Evolutionary conservation across 2,329 filamentous ascomycete species (phyloP).

Genomic region (Pseudocercospora crystallina): DNA sequence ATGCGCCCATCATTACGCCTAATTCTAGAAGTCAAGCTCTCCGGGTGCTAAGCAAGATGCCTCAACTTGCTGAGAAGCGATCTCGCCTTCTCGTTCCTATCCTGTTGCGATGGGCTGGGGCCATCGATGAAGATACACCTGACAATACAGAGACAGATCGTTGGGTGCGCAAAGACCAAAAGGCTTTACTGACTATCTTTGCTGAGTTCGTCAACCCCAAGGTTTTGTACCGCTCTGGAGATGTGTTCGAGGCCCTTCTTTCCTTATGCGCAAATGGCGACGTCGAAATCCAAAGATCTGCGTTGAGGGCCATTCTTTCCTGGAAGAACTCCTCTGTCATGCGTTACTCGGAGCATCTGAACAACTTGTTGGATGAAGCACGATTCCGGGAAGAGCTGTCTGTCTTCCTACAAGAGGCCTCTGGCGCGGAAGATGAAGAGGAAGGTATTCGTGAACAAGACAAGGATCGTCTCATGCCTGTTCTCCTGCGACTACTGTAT

Average conservation of each 20-base stretch:
- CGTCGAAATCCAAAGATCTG: conserved; percentile 79
- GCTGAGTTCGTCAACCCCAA: conserved; percentile 82
- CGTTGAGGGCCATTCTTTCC: conserved; percentile 78
- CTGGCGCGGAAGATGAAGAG: conserved; percentile 52
- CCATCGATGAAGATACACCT: conserved; percentile 37
- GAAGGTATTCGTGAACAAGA: conserved; percentile 71
- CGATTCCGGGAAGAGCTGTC: conserved; percentile 93
- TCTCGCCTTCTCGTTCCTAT: conserved; percentile 83
- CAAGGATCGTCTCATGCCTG: conserved; percentile 72
- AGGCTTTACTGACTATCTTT: conserved; percentile 78
- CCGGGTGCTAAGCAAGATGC: conserved; percentile 71
- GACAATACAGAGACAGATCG: conserved; percentile 20
- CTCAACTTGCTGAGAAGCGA: conserved; percentile 77
- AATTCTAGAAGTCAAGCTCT: conserved; percentile 68
- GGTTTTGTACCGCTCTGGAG: conserved; percentile 73
- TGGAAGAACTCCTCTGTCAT: conserved; percentile 81
- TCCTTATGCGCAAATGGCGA: conserved; percentile 83
- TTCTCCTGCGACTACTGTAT: conserved; percentile 84
- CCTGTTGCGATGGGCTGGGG: conserved; percentile 75
- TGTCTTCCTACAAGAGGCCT: conserved; percentile 61
- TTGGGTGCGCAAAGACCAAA: conserved; percentile 79
- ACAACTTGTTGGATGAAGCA: conserved; percentile 84
- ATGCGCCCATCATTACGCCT: conserved; percentile 19
- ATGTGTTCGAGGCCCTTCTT: conserved; percentile 75
- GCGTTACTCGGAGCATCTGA: conserved; percentile 79